Evolutionary conservation across 805 yeast species (phyloP).

Genomic region (Pichia phayaonensis): DNA sequence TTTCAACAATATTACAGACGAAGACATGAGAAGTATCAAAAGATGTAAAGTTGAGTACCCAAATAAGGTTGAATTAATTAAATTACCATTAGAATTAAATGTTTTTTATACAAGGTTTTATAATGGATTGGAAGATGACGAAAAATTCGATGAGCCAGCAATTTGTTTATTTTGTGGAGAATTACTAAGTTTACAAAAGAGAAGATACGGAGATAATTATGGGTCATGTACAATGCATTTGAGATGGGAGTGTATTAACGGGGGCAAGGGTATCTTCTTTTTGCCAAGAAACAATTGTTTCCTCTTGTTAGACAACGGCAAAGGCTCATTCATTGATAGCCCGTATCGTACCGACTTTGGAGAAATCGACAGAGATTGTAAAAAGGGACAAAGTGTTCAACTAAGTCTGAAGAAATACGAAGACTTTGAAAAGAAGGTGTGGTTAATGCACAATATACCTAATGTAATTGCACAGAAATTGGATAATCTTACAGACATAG

Average conservation of each 20-base stretch:
- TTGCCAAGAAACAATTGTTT: conserved; percentile 63
- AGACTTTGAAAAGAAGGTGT: conserved; percentile 53
- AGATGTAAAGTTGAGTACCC: conserved; percentile 47
- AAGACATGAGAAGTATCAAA: conserved; percentile 9
- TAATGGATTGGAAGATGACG: conserved; percentile 34
- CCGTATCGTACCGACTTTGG: conserved; percentile 87
- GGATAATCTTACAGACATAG: conserved; percentile 74
- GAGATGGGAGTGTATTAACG: conserved; percentile 52
- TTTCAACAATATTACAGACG: conserved; percentile 6
- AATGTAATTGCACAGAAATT: conserved; percentile 71
- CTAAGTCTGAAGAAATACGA: conserved; percentile 57
- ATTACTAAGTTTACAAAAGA: conserved; percentile 58
- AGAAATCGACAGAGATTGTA: conserved; percentile 68
- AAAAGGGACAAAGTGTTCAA: conserved; percentile 64
- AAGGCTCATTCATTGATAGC: conserved; percentile 77
- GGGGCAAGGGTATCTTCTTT: conserved; percentile 60
- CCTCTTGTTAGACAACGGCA: conserved; percentile 57
- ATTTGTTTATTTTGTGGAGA: conserved; percentile 78
- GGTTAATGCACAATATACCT: conserved; percentile 76
- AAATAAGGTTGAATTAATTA: conserved; percentile 50
- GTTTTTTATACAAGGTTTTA: conserved; percentile 56
- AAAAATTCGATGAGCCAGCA: conserved; percentile 61
- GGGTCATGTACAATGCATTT: conserved; percentile 82
- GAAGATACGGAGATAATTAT: conserved; percentile 41
- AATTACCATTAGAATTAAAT: conserved; percentile 62